phyloP scores from a whole-genome alignment of 2,329 filamentous ascomycete genomes.

The Ophiosphaerella korrae region DNA sequence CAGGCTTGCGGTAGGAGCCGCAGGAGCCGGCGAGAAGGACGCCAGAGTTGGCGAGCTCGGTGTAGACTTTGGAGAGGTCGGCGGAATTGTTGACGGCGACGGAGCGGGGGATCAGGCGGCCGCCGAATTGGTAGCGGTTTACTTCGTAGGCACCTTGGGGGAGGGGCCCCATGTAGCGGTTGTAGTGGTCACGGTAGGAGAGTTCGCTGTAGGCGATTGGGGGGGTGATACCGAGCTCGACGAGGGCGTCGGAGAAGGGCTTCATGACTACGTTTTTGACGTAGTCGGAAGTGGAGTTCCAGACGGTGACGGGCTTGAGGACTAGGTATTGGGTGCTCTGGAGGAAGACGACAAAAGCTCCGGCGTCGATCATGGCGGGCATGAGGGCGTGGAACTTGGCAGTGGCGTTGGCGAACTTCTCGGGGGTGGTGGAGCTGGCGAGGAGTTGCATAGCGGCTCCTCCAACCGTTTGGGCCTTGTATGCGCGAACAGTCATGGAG shows the following conservation, averaged over 20 bases:
- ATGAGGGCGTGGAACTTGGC: slow-evolving; percentile 19
- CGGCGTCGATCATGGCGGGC: slow-evolving; percentile 27
- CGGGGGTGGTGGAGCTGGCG: slow-evolving; percentile 19
- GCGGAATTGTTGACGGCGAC: slow-evolving; percentile 22
- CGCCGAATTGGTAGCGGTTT: slow-evolving; percentile 26
- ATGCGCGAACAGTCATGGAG: slow-evolving; percentile 36
- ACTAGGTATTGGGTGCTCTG: slow-evolving; percentile 16
- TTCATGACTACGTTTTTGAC: slow-evolving; percentile 25
- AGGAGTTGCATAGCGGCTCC: slow-evolving; percentile 29
- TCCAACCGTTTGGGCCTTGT: slow-evolving; percentile 22
- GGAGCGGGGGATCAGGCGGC: slow-evolving; percentile 23
- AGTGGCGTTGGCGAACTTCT: slow-evolving; percentile 17
- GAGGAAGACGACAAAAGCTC: slow-evolving; percentile 25
- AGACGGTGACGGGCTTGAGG: slow-evolving; percentile 21
- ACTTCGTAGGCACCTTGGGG: slow-evolving; percentile 27
- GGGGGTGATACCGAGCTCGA: slow-evolving; percentile 21
- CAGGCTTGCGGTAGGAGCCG: slow-evolving; percentile 20
- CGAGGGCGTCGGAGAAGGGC: slow-evolving; percentile 28
- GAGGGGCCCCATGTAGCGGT: slow-evolving; percentile 32
- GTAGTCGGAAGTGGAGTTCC: slow-evolving; percentile 17
- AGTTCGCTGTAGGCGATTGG: slow-evolving; percentile 25
- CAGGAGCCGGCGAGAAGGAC: slow-evolving; percentile 23
- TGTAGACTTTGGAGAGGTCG: slow-evolving; percentile 17
- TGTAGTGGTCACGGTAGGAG: slow-evolving; percentile 31
- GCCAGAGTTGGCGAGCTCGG: slow-evolving; percentile 15